Conservation (phyloP, 768 basidiomycete genomes). For the Saitozyma podzolica region DNA sequence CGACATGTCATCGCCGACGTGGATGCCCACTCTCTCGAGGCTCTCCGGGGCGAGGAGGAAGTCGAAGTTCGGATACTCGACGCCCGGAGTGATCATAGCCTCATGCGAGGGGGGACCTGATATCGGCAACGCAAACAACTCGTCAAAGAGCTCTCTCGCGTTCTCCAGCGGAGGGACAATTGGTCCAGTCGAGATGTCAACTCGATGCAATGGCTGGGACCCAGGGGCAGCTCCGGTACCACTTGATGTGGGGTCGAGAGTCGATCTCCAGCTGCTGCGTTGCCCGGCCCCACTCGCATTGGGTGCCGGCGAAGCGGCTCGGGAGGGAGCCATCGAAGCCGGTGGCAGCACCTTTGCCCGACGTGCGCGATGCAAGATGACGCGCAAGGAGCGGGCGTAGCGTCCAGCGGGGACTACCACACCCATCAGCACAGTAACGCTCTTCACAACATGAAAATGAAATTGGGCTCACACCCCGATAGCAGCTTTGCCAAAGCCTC, state of each 20-base stretch:
- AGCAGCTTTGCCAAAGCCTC: constrained; percentile 74
- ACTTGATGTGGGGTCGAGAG: no score
- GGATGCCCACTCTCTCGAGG: no score
- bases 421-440: not conserved
- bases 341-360: constrained; percentile 53
- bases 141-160: constrained; percentile 6
- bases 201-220: not conserved
- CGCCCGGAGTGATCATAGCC: no score
- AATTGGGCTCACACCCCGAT: constrained; percentile 65
- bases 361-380: constrained; percentile 70
- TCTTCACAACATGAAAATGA: not conserved
- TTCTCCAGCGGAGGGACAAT: constrained; percentile 23
- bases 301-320: constrained; percentile 6
- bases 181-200: constrained; percentile 1
- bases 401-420: constrained; percentile 81
- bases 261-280: no score
- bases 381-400: constrained; percentile 82
- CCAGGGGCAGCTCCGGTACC: constrained; percentile 11
- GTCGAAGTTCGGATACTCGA: not conserved
- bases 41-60: not conserved
- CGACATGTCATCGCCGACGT: no score
- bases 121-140: not conserved
- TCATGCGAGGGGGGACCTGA: not conserved
- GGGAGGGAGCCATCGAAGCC: constrained; percentile 42
- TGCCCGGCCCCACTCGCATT: no score